Conservation (phyloP, 805 yeast genomes). For the Trichomonascus vanleenenianus region DNA sequence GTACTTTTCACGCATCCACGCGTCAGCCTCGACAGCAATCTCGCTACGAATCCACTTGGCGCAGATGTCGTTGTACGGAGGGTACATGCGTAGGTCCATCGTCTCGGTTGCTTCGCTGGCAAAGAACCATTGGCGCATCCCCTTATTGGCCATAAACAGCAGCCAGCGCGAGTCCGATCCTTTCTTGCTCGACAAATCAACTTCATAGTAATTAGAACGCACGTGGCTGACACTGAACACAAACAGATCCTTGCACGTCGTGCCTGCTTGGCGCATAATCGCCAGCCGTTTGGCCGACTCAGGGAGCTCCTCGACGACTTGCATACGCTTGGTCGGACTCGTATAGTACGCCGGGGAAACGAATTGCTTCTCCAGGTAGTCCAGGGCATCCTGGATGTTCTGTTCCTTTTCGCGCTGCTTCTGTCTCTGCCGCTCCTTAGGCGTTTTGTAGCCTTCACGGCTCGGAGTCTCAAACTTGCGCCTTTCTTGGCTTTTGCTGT, state of each 20-base stretch:
- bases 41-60: constrained; percentile 3
- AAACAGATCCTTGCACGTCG: background rate
- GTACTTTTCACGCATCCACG: background rate
- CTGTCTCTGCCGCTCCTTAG: too few species aligned
- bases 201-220: background rate
- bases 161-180: background rate
- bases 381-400: too few species aligned
- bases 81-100: background rate
- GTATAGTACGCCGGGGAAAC: background rate
- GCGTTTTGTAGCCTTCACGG: too few species aligned
- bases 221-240: background rate
- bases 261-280: background rate
- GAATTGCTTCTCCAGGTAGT: too few species aligned
- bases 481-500: too few species aligned
- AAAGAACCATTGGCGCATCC: constrained; percentile 1
- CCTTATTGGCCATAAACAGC: background rate
- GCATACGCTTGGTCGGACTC: background rate
- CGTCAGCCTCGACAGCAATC: background rate
- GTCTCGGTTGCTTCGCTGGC: background rate
- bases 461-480: too few species aligned
- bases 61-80: background rate
- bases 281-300: background rate
- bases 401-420: too few species aligned
- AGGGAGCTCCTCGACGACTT: background rate
- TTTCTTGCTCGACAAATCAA: background rate